These are phyloP conservation scores for Gomphus sp. DNA, from an alignment of 1,284 basidiomycete genomes.

Conservation along the genomic window DNA sequence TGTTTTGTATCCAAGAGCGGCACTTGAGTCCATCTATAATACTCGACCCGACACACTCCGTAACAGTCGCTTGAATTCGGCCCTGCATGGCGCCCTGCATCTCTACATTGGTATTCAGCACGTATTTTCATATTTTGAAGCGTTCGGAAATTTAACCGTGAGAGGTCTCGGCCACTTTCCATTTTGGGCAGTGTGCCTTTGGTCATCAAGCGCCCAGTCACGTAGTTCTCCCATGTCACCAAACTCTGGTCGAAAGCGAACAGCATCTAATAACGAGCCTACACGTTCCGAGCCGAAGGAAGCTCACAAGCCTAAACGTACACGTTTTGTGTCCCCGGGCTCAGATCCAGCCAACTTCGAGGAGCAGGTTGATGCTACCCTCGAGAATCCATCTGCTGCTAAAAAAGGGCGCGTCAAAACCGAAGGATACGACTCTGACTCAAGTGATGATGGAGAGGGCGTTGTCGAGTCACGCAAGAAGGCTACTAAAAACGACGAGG, in stretches of 20 bases:
- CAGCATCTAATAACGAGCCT: conserved; percentile 27
- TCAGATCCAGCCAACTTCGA: conserved; percentile 69
- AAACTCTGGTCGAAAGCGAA: conserved; percentile 45
- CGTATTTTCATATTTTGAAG: too few relatives aligned
- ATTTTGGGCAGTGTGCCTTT: too few relatives aligned
- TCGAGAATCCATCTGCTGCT: conserved; percentile 45
- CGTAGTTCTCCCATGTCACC: conserved; percentile 31
- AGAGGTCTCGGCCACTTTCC: too few relatives aligned
- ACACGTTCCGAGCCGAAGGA: conserved; percentile 1
- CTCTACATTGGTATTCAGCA: too few relatives aligned
- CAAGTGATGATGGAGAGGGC: conserved; percentile 85
- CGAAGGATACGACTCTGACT: conserved; percentile 92
- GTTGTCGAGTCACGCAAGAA: conserved; percentile 72
- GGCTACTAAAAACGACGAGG: conserved; percentile 36
- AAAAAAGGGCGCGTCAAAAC: conserved; percentile 66
- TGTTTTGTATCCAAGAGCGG: too few relatives aligned
- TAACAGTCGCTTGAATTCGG: too few relatives aligned
- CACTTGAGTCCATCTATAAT: too few relatives aligned
- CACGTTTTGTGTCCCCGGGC: conserved; percentile 69
- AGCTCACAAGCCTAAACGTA: conserved; percentile 46
- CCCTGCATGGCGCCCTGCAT: too few relatives aligned
- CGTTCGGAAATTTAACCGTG: too few relatives aligned
- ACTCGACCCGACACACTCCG: too few relatives aligned
- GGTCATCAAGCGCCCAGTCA: too few relatives aligned
- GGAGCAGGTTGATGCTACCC: conserved; percentile 61